phyloP scores from a whole-genome alignment of 2,329 filamentous ascomycete species.

The Colletotrichum sansevieriae region DNA sequence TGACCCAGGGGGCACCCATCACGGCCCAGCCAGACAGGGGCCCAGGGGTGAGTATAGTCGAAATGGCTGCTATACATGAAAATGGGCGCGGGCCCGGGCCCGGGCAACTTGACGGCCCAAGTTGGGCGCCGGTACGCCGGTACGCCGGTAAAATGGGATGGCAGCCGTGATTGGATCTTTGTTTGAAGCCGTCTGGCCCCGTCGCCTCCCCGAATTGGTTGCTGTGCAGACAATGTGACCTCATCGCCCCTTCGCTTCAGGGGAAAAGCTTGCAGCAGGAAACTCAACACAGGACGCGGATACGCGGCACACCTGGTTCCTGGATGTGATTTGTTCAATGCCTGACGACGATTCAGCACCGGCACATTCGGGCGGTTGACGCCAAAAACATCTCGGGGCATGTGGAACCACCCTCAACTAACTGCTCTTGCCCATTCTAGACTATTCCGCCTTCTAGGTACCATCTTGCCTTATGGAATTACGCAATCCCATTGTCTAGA shows the following conservation, averaged over 20 bases:
- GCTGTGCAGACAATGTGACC: slow-evolving; percentile 18
- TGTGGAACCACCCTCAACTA: slow-evolving; percentile 9
- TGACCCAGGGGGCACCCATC: neutral
- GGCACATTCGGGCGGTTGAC: neutral
- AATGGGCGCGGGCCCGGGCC: no score
- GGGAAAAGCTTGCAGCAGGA: slow-evolving; percentile 7
- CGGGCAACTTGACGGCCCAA: slow-evolving; percentile 15
- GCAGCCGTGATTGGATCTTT: slow-evolving; percentile 31
- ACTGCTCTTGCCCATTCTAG: slow-evolving; percentile 27
- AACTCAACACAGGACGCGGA: neutral
- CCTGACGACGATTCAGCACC: neutral
- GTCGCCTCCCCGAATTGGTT: neutral
- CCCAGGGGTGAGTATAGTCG: slow-evolving; percentile 16
- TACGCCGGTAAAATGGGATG: slow-evolving; percentile 28
- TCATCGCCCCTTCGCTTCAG: slow-evolving; percentile 25
- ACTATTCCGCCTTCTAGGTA: slow-evolving; percentile 5
- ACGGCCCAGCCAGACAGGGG: slow-evolving; percentile 27
- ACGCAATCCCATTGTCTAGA: neutral
- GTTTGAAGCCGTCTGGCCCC: slow-evolving; percentile 19
- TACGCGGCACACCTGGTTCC: slow-evolving; percentile 33
- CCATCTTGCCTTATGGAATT: neutral
- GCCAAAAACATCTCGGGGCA: slow-evolving; percentile 5
- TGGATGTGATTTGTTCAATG: slow-evolving; percentile 7
- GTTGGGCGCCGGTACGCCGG: slow-evolving; percentile 27
- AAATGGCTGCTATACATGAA: slow-evolving; percentile 24